Base-by-base conservation (phyloP, 306 rosid species). In the Sindora glabra region DNA sequence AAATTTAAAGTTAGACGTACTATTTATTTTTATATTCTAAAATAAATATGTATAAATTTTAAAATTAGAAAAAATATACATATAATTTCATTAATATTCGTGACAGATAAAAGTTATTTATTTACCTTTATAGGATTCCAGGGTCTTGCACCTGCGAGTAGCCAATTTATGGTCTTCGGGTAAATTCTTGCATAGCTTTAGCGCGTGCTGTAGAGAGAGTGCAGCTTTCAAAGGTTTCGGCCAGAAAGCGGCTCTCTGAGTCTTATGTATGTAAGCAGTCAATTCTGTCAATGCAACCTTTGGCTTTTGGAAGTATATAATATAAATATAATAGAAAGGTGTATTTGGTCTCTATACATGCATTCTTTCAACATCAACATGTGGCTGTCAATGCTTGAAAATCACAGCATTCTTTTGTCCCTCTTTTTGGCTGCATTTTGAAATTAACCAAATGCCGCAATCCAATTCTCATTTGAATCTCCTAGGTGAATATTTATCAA, bases 191-290 rank as follows among this genome's bases (percentile, higher is more conserved):
- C n/a, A n/a, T n/a, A n/a, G n/a, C n/a, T n/a, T n/a, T n/a, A n/a
- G 80, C 64, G 69, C 51, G 71, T 44, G 77, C 13, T 2, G 23
- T 8, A 44, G 29, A 37, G 45, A 22, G 54, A 21, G 64, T 47
- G 24, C 40, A 52, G 25, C 3, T 53, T 70, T 63, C 18, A 73
- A 24, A 62, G 73, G 70, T 57, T 73, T 61, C 45, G 68, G 57
- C 32, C 14, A 38, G 73, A 75, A 74, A 70, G 77, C 69, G 57
- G 69, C 74, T 30, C 67, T 71, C 45, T 71, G 37, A 42, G 36
- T 63, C 4, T n/a, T n/a, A n/a, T n/a, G n/a, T 24, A 17, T 46
- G 48, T 30, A 16, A 19, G 10, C 29, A 11, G 53, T 74, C 80
- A 66, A 62, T 73, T 60, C 40, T 56, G 56, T 69, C 38, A 45